These are phyloP conservation scores for Trichoderma orchidacearum DNA, from an alignment of 495 filamentous ascomycete species.

Conservation along the genomic window DNA sequence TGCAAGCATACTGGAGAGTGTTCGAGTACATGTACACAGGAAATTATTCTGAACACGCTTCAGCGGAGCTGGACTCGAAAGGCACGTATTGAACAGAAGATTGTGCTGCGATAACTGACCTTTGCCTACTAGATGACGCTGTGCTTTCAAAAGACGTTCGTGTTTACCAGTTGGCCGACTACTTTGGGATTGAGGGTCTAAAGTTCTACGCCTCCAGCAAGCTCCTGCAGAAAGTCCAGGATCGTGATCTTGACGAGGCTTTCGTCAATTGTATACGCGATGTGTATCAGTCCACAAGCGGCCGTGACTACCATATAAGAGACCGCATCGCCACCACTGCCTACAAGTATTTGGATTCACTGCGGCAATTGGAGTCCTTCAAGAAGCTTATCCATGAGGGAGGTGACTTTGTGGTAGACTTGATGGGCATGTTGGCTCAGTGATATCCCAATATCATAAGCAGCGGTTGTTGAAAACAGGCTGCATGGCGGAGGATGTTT, in stretches of 20 bases:
- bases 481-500: no score
- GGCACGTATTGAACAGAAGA: neutral
- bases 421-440: no score
- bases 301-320: neutral
- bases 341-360: neutral
- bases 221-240: neutral
- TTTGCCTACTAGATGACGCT: neutral
- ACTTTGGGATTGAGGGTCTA: neutral
- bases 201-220: neutral
- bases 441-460: no score
- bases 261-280: neutral
- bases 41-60: neutral
- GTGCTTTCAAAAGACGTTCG: neutral
- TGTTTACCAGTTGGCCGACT: neutral
- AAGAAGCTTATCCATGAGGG: neutral
- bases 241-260: neutral
- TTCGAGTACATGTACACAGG: slow-evolving; percentile 6
- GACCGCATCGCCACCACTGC: neutral
- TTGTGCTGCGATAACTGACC: neutral
- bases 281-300: neutral
- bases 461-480: no score
- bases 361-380: neutral
- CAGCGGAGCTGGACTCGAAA: neutral
- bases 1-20: slow-evolving; percentile 3
- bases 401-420: neutral